Conservation (phyloP, 225 moss, liverwort and hornwort genomes). For the Bryum argenteum region DNA sequence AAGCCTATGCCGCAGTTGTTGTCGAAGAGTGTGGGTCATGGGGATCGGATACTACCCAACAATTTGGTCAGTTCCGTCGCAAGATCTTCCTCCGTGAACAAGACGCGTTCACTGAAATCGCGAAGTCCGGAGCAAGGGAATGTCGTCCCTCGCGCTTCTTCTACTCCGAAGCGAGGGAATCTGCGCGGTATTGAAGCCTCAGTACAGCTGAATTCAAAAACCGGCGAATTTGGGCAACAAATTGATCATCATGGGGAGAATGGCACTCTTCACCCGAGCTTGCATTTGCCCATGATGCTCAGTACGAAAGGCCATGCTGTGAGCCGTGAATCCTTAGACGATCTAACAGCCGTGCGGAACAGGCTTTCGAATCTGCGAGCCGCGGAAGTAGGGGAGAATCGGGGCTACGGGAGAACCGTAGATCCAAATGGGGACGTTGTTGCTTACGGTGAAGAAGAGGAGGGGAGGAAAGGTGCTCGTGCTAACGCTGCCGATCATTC, state of each 20-base stretch:
- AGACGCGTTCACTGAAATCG: slow-evolving; percentile 38
- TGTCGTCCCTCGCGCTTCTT: slow-evolving; percentile 9
- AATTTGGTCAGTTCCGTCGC: slow-evolving; percentile 32
- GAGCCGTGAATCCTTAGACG: slow-evolving; percentile 37
- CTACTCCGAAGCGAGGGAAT: slow-evolving; percentile 17
- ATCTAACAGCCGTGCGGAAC: slow-evolving; percentile 40
- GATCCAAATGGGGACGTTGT: slow-evolving; percentile 30
- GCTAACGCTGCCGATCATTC: slow-evolving; percentile 25
- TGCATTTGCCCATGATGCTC: slow-evolving; percentile 52
- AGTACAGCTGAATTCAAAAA: slow-evolving; percentile 24
- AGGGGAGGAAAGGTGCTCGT: slow-evolving; percentile 27
- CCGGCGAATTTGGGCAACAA: slow-evolving; percentile 32
- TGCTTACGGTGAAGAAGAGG: slow-evolving; percentile 21
- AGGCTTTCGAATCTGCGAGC: slow-evolving; percentile 30
- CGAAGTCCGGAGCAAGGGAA: slow-evolving; percentile 40
- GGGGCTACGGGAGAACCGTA: slow-evolving; percentile 20
- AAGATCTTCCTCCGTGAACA: slow-evolving; percentile 48
- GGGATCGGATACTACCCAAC: slow-evolving; percentile 32
- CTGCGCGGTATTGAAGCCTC: slow-evolving; percentile 17
- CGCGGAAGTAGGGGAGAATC: slow-evolving; percentile 26
- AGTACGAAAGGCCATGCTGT: slow-evolving; percentile 46
- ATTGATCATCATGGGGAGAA: slow-evolving; percentile 19
- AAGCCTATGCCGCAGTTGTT: slow-evolving; percentile 56
- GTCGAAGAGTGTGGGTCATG: slow-evolving; percentile 53
- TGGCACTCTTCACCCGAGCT: slow-evolving; percentile 37